Conservation (phyloP, 2,329 filamentous ascomycete species). For the Trichoderma lentiforme region DNA sequence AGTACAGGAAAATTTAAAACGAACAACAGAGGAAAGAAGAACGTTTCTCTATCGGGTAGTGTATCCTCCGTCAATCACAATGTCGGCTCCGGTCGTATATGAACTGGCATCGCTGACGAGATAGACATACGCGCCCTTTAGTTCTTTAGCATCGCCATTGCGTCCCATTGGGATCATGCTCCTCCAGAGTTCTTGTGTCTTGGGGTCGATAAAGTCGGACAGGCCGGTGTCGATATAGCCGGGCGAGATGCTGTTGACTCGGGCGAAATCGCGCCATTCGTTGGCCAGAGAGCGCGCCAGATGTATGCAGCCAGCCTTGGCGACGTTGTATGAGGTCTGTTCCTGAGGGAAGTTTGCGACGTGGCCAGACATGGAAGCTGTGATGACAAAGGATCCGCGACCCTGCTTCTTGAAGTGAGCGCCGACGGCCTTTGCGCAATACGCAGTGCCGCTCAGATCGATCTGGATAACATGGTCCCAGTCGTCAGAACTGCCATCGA, state of each 20-base stretch:
- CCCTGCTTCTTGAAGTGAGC: constrained; percentile 62
- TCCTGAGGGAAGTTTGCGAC: constrained; percentile 68
- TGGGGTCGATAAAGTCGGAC: constrained; percentile 60
- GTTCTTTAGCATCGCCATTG: constrained; percentile 64
- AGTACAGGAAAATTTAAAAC: background rate
- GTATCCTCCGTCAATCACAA: constrained; percentile 72
- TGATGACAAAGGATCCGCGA: constrained; percentile 64
- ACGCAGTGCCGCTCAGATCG: constrained; percentile 65
- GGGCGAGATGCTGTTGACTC: constrained; percentile 63
- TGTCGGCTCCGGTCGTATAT: constrained; percentile 70
- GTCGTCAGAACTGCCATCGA: constrained; percentile 64
- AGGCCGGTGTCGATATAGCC: constrained; percentile 69
- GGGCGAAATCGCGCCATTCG: constrained; percentile 66
- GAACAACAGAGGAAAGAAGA: background rate
- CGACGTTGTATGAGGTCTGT: constrained; percentile 65
- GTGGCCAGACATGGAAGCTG: constrained; percentile 66
- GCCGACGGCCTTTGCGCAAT: constrained; percentile 64
- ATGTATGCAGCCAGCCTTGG: constrained; percentile 55
- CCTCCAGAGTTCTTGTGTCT: constrained; percentile 70
- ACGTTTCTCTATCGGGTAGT: constrained; percentile 36
- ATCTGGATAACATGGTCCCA: constrained; percentile 63
- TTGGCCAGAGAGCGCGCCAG: constrained; percentile 51
- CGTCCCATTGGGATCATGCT: constrained; percentile 72
- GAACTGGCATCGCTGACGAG: constrained; percentile 70
- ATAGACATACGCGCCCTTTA: constrained; percentile 77